Evolutionary conservation across 2,329 filamentous ascomycete genomes (phyloP).

Genomic region (Fulvia fulva): DNA sequence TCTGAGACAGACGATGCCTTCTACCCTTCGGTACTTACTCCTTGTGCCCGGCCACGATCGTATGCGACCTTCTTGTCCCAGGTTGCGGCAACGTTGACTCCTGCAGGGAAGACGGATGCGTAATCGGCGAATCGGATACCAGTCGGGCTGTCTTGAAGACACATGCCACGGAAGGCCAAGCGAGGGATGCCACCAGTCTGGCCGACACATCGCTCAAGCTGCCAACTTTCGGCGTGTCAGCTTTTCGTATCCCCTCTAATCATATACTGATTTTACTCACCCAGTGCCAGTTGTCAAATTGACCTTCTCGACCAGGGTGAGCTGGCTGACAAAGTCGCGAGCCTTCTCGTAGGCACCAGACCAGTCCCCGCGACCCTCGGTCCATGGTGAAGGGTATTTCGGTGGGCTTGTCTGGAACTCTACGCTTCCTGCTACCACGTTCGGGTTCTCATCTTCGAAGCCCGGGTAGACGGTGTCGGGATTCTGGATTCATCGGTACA

Average conservation of each 20-base stretch:
- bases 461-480: constrained; percentile 29
- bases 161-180: constrained; percentile 39
- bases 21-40: no score
- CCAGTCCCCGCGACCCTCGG: constrained; percentile 45
- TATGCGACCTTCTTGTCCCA: constrained; percentile 41
- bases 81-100: constrained; percentile 40
- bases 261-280: constrained; percentile 39
- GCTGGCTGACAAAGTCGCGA: constrained; percentile 29
- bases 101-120: constrained; percentile 41
- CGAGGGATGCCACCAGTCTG: constrained; percentile 34
- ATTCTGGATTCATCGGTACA: constrained; percentile 3
- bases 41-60: constrained; percentile 33
- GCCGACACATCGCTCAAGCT: constrained; percentile 34
- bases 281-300: constrained; percentile 47
- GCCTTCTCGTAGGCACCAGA: constrained; percentile 30
- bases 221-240: constrained; percentile 9
- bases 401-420: constrained; percentile 26
- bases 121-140: constrained; percentile 41
- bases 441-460: constrained; percentile 24
- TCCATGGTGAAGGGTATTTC: constrained; percentile 30
- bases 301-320: constrained; percentile 34
- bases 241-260: no score
- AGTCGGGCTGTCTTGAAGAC: constrained; percentile 41
- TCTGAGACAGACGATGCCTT: no score
- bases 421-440: constrained; percentile 22